These are phyloP conservation scores for Fusarium sp. DNA, from an alignment of 2,329 filamentous ascomycete genomes.

Conservation along the genomic window DNA sequence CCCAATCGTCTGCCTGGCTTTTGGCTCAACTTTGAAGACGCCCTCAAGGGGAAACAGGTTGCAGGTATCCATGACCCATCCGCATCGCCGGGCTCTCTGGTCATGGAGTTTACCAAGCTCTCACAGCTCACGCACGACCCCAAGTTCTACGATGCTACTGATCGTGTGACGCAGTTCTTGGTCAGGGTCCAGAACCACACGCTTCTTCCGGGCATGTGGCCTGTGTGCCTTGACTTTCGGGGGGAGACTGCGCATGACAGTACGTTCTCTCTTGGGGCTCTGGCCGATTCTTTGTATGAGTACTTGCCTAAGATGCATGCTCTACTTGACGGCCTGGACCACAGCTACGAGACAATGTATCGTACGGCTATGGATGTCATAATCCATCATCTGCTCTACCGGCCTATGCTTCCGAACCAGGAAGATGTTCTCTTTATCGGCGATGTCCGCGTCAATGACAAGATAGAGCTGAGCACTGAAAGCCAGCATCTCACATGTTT, in stretches of 20 bases:
- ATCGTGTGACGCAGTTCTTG: slow-evolving; percentile 77
- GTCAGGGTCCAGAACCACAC: slow-evolving; percentile 75
- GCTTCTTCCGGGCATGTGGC: slow-evolving; percentile 80
- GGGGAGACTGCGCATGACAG: slow-evolving; percentile 64
- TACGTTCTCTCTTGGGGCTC: slow-evolving; percentile 63
- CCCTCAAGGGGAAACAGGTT: slow-evolving; percentile 58
- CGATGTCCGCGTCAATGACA: slow-evolving; percentile 46
- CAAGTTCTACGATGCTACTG: slow-evolving; percentile 81
- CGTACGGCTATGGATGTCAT: slow-evolving; percentile 69
- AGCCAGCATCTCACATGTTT: slow-evolving; percentile 73
- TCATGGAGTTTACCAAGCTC: slow-evolving; percentile 78
- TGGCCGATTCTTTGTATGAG: slow-evolving; percentile 69
- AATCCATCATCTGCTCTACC: slow-evolving; percentile 72
- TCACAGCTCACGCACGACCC: slow-evolving; percentile 76
- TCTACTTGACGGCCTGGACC: slow-evolving; percentile 70
- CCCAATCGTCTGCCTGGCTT: slow-evolving; percentile 62
- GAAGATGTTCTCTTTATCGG: slow-evolving; percentile 66
- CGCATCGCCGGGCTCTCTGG: slow-evolving; percentile 69
- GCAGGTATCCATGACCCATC: slow-evolving; percentile 59
- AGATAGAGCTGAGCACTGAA: slow-evolving; percentile 42
- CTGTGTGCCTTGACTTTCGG: slow-evolving; percentile 67
- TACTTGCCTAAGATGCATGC: slow-evolving; percentile 71
- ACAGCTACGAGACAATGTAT: slow-evolving; percentile 74
- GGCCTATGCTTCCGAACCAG: slow-evolving; percentile 71
- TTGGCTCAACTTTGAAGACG: slow-evolving; percentile 57